Evolutionary conservation across 257 asterid species (phyloP), one percentile per base, ranked within the genome.

Genomic region (Gynochthodes officinalis): DNA sequence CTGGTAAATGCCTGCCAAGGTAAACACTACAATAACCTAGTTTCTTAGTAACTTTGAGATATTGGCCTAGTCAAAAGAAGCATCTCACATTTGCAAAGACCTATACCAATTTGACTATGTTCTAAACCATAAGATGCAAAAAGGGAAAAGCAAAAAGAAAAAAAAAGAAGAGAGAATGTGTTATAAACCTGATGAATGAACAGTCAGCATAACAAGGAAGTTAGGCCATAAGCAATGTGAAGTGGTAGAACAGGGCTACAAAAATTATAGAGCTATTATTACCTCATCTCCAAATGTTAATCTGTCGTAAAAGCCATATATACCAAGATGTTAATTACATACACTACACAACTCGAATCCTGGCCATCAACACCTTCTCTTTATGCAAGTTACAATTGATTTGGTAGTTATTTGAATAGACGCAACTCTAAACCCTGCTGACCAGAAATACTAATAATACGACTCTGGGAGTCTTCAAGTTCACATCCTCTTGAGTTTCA

Each of bases 301-400:
- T 53, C 12, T 54, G 53, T 28, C 48, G 18, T 32, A 53, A 21
- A 54, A 3, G 58, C 19, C 64, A 63, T 28, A 53, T 53, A 35
- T 64, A 53, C 59, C 58, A 18, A 49, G 64, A 16, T 43, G 64
- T n/a, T 69, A 39, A 73, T 16, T 40, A 54, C 55, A 49, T 21
- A 74, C 25, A 74, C 30, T 35, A 74, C 30, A 54, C 21, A 66
- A 66, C 59, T 74, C 77, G 37, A 57, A 21, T 18, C 40, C 46
- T 32, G 37, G 59, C 59, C 46, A 49, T n/a, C 63, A 54, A 32
- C 44, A 32, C 32, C 57, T 40, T 30, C n/a, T 16, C 7, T 21
- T 50, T 50, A 5, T 40, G 55, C 23, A 5, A 48, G 11, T 6
- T 11, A 18, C 19, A 21, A 16, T 46, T 62, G 42, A 25, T 19